A percentile compares a stretch with the other conserved stretches of the same genome.
These are phyloP conservation scores for Cyberlindnera maritima DNA, from an alignment of 805 yeast genomes.

Conservation along the genomic window DNA sequence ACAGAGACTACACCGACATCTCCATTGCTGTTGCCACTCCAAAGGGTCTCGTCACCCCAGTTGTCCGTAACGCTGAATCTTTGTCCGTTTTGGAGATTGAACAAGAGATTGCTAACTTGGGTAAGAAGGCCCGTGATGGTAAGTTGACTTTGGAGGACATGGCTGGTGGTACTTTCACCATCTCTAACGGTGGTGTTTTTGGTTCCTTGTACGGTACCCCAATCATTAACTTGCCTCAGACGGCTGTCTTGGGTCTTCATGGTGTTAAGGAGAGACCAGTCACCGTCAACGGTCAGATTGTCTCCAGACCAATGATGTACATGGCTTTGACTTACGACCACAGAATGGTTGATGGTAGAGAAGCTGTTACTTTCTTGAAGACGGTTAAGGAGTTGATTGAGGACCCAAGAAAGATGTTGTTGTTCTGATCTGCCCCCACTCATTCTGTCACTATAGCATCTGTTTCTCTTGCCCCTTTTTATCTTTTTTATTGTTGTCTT, in stretches of 20 bases:
- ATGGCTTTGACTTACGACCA: slow-evolving; percentile 97
- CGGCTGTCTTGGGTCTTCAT: slow-evolving; percentile 96
- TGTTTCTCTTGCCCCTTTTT: background rate
- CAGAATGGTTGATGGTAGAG: slow-evolving; percentile 97
- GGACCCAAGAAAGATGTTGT: slow-evolving; percentile 98
- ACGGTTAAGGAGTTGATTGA: slow-evolving; percentile 95
- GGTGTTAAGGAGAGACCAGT: slow-evolving; percentile 98
- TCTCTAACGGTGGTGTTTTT: slow-evolving; percentile 98
- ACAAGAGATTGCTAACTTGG: slow-evolving; percentile 74
- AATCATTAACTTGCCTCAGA: slow-evolving; percentile 96
- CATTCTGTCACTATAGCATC: background rate
- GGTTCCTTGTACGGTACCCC: slow-evolving; percentile 98
- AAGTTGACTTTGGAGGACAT: slow-evolving; percentile 95
- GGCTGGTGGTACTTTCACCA: slow-evolving; percentile 99
- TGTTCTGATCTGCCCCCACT: slow-evolving; percentile 33
- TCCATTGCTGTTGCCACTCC: slow-evolving; percentile 98
- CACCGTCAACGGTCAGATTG: slow-evolving; percentile 93
- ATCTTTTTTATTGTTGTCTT: background rate
- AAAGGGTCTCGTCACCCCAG: slow-evolving; percentile 97
- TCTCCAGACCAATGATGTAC: slow-evolving; percentile 99
- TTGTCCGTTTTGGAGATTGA: slow-evolving; percentile 85
- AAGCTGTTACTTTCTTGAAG: slow-evolving; percentile 95
- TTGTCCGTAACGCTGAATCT: slow-evolving; percentile 95
- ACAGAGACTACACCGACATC: slow-evolving; percentile 94
- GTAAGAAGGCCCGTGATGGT: slow-evolving; percentile 94